phyloP scores from a whole-genome alignment of 805 yeast genomes.

The Starmerella lactis-condensi region DNA sequence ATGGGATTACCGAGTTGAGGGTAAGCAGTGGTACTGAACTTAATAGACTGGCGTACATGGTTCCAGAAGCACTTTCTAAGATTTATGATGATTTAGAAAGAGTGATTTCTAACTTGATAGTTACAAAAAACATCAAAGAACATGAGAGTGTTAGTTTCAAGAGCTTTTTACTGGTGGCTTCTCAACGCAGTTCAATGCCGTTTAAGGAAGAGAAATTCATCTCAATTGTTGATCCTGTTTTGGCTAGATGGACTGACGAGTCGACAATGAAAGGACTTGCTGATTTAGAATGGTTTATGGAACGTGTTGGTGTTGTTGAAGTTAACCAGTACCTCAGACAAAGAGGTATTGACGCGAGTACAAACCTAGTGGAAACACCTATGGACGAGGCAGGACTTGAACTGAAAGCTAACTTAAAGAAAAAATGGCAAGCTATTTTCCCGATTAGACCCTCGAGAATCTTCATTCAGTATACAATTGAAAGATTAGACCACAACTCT shows the following conservation, averaged over 20 bases:
- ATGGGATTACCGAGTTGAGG: slow-evolving; percentile 67
- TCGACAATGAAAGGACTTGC: slow-evolving; percentile 73
- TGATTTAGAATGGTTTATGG: slow-evolving; percentile 96
- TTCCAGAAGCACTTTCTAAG: slow-evolving; percentile 75
- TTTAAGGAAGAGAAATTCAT: slow-evolving; percentile 64
- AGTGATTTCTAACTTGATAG: slow-evolving; percentile 55
- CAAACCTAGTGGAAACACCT: slow-evolving; percentile 54
- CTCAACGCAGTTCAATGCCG: slow-evolving; percentile 47
- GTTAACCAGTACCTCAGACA: slow-evolving; percentile 79
- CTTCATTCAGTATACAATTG: slow-evolving; percentile 87
- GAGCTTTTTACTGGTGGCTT: slow-evolving; percentile 76
- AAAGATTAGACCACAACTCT: slow-evolving; percentile 63
- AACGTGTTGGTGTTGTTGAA: slow-evolving; percentile 79
- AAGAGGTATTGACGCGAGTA: slow-evolving; percentile 58
- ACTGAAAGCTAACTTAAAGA: slow-evolving; percentile 60
- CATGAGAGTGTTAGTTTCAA: slow-evolving; percentile 90
- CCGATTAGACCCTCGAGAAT: slow-evolving; percentile 92
- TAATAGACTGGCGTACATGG: slow-evolving; percentile 79
- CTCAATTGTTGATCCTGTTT: slow-evolving; percentile 80
- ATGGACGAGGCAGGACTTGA: slow-evolving; percentile 80
- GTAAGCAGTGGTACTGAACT: slow-evolving; percentile 89
- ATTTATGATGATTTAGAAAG: slow-evolving; percentile 68
- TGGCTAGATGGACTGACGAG: slow-evolving; percentile 82
- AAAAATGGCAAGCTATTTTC: slow-evolving; percentile 83
- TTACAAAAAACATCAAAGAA: slow-evolving; percentile 52